Evolutionary conservation across 2,329 filamentous ascomycete species (phyloP).

Genomic region (Claviceps sorghi): DNA sequence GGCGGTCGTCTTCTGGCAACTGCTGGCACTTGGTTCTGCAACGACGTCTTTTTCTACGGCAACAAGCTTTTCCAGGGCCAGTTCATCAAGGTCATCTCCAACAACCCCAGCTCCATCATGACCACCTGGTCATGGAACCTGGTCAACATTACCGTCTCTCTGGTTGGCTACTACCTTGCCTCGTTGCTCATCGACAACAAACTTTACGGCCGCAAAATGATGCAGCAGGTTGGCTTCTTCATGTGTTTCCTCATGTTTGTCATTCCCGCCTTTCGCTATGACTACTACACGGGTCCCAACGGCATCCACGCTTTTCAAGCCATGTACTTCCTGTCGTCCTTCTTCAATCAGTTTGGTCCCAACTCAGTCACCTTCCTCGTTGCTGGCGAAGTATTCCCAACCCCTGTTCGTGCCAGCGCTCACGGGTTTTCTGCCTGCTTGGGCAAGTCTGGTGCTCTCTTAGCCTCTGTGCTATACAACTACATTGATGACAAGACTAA

Average conservation of each 20-base stretch:
- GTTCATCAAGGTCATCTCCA: conserved; percentile 73
- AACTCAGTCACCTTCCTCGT: conserved; percentile 95
- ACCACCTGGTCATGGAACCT: conserved; percentile 85
- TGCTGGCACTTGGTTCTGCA: conserved; percentile 82
- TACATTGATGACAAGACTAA: conserved; percentile 77
- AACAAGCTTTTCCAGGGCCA: conserved; percentile 94
- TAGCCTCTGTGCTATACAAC: conserved; percentile 82
- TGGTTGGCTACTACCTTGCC: conserved; percentile 80
- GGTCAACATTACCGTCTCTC: conserved; percentile 74
- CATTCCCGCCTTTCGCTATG: conserved; percentile 74
- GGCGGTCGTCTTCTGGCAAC: conserved; percentile 77
- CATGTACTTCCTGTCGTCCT: conserved; percentile 95
- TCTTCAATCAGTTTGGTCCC: conserved; percentile 98
- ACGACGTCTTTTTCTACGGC: conserved; percentile 97
- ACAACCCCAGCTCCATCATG: conserved; percentile 58
- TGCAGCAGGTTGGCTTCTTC: conserved; percentile 90
- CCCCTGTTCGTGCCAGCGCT: conserved; percentile 79
- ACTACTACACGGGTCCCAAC: conserved; percentile 59
- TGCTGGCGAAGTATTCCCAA: conserved; percentile 92
- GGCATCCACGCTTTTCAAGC: conserved; percentile 85
- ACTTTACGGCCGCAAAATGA: conserved; percentile 87
- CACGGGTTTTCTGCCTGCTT: conserved; percentile 89
- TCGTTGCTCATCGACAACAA: conserved; percentile 90
- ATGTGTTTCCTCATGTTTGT: conserved; percentile 90
- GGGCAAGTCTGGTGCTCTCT: conserved; percentile 77